Percentiles rank a stretch among this genome's conserved stretches.
These are phyloP conservation scores for Pichia sorboxylosa DNA, from an alignment of 1,139 yeast species.

Conservation along the genomic window DNA sequence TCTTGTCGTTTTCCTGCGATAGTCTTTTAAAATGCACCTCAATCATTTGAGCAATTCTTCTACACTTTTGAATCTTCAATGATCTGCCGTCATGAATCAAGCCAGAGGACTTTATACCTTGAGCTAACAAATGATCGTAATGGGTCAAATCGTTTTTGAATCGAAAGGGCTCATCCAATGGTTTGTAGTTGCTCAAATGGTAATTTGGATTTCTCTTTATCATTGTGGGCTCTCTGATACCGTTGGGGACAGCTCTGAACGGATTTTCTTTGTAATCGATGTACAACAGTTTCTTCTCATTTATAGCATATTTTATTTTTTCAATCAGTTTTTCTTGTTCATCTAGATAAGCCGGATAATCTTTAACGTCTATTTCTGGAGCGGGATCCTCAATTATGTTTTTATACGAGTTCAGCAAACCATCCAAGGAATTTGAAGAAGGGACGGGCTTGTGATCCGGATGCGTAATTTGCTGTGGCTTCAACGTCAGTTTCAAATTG, in stretches of 20 bases:
- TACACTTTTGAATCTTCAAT: slow-evolving; percentile 55
- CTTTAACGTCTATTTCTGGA: slow-evolving; percentile 28
- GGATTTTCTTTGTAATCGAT: slow-evolving; percentile 30
- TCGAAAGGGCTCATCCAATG: slow-evolving; percentile 31
- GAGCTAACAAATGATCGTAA: slow-evolving; percentile 64
- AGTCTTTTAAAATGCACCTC: slow-evolving; percentile 80
- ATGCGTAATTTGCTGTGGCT: slow-evolving; percentile 58
- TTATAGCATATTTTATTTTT: slow-evolving; percentile 44
- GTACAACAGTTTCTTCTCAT: slow-evolving; percentile 33
- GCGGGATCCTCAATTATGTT: slow-evolving; percentile 42
- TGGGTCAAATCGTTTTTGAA: slow-evolving; percentile 39
- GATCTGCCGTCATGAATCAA: slow-evolving; percentile 57
- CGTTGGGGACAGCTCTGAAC: slow-evolving; percentile 22
- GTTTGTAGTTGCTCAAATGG: slow-evolving; percentile 24
- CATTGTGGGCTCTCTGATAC: slow-evolving; percentile 26
- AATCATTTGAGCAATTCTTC: slow-evolving; percentile 68
- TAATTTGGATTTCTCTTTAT: slow-evolving; percentile 22
- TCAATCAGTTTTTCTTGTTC: slow-evolving; percentile 32
- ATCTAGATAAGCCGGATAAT: slow-evolving; percentile 36
- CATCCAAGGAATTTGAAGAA: slow-evolving; percentile 28
- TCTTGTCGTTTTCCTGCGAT: slow-evolving; percentile 80
- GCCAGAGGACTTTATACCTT: slow-evolving; percentile 64
- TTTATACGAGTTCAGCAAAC: slow-evolving; percentile 39
- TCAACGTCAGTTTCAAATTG: slow-evolving; percentile 37
- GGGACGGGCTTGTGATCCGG: slow-evolving; percentile 55